Conservation (phyloP, 495 filamentous ascomycete genomes). For the Penicillium paradoxum region DNA sequence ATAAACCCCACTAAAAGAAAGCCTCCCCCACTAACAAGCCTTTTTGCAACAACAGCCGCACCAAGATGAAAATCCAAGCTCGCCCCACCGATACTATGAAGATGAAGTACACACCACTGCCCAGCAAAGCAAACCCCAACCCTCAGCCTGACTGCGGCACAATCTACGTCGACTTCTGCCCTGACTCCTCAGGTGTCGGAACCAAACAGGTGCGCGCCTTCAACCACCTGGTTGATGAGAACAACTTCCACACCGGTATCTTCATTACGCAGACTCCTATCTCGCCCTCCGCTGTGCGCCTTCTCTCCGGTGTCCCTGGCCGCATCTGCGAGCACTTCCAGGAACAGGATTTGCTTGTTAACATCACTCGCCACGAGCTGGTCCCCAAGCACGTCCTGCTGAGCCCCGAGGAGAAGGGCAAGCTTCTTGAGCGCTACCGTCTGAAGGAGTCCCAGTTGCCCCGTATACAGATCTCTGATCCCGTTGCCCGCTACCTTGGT, state of each 20-base stretch:
- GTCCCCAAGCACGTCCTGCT: slow-evolving; percentile 91
- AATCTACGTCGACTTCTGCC: slow-evolving; percentile 89
- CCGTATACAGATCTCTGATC: slow-evolving; percentile 84
- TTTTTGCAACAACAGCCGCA: slow-evolving; percentile 54
- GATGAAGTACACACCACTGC: slow-evolving; percentile 66
- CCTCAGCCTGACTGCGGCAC: slow-evolving; percentile 70
- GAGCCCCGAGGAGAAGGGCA: slow-evolving; percentile 80
- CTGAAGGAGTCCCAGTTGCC: slow-evolving; percentile 97
- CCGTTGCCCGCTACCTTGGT: slow-evolving; percentile 87
- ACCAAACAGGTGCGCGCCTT: slow-evolving; percentile 89
- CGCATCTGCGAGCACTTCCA: slow-evolving; percentile 87
- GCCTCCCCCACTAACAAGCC: slow-evolving; percentile 22
- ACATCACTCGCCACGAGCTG: slow-evolving; percentile 96
- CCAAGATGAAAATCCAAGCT: slow-evolving; percentile 78
- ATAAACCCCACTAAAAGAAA: neutral
- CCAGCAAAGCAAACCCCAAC: slow-evolving; percentile 58
- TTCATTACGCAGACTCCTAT: slow-evolving; percentile 78
- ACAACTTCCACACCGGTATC: slow-evolving; percentile 83
- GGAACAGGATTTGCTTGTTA: slow-evolving; percentile 92
- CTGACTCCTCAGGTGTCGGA: slow-evolving; percentile 65
- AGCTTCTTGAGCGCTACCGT: slow-evolving; percentile 79
- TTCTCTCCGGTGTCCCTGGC: slow-evolving; percentile 71
- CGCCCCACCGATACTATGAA: slow-evolving; percentile 79
- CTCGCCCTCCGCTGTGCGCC: slow-evolving; percentile 64
- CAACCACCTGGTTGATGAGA: slow-evolving; percentile 68